Evolutionary conservation across 306 rosid genomes (phyloP), one percentile per base, ranked within the genome.

Genomic region (Rosa persica): DNA sequence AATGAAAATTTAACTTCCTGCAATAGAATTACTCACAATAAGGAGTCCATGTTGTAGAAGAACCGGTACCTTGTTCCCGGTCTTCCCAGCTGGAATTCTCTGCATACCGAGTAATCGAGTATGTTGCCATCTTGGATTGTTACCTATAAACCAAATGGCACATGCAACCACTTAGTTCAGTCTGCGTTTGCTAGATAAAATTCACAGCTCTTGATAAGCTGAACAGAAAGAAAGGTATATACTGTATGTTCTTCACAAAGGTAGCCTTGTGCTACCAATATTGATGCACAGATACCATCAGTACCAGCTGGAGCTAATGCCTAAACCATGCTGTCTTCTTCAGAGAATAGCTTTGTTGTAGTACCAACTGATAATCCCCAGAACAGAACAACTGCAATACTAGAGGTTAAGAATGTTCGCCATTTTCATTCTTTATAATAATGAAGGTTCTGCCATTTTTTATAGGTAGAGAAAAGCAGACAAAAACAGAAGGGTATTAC

Each of bases 1-100:
- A 36, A 39, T 23, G 34, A 75, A 58, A 44, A 60, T 0, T 20
- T 57, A 75, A 27, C 42, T 23, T 15, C 52, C 76, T 13, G 58
- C 12, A 20, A 5, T 58, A 69, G 38, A 75, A 73, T 19, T 66
- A 81, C 72, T 78, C 4, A 89, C 96, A 91, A 89, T 86, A 73
- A 90, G 82, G 40, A 89, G 88, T 11, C 96, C 93, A 22, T 90
- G 96, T 38, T 89, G 96, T 36, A 90, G 77, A 74, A 90, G 80
- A 81, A 89, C 90, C 0, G 96, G 96, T 11, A 74, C 55, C 73
- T 78, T 70, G 16, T 73, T 80, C 22, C 83, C 78, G 15, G 91
- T 81, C 67, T 70, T 70, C 1, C 83, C 84, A 1, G 0, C 43
- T 1, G 71, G 55, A 80, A 90, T 89, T 85, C 93, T 89, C 55